Evolutionary conservation across 2,329 filamentous ascomycete species (phyloP).

Genomic region (Xylaria sp.): DNA sequence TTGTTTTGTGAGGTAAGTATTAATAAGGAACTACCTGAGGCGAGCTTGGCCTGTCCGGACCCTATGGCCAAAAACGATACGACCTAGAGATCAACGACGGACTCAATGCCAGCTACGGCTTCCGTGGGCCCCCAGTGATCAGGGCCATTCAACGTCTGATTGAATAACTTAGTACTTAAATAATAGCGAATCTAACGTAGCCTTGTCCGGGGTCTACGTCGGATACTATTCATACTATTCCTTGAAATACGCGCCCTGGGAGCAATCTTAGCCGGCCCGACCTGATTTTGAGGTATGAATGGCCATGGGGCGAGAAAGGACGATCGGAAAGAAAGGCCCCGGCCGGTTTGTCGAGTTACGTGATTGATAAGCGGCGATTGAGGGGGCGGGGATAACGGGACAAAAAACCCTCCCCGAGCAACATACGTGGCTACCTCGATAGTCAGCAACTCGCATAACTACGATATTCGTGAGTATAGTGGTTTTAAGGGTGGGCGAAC

Average conservation of each 20-base stretch:
- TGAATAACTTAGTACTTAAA: neutral
- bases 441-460: neutral
- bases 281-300: constrained; percentile 2
- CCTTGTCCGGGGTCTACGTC: neutral
- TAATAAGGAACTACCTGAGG: constrained; percentile 1
- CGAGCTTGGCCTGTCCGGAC: neutral
- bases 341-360: neutral
- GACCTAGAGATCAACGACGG: neutral
- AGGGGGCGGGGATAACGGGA: constrained; percentile 9
- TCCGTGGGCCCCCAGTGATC: too few species aligned
- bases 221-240: neutral
- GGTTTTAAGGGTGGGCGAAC: neutral
- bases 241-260: neutral
- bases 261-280: neutral
- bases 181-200: neutral
- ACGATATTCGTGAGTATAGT: constrained; percentile 5
- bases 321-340: neutral
- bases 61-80: neutral
- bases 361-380: neutral
- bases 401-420: neutral
- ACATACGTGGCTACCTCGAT: neutral
- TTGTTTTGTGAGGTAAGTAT: constrained; percentile 4
- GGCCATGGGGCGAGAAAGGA: too few species aligned
- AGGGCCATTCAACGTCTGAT: neutral
- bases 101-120: too few species aligned